Conservation (phyloP, 768 basidiomycete genomes). For the Russula foetens region DNA sequence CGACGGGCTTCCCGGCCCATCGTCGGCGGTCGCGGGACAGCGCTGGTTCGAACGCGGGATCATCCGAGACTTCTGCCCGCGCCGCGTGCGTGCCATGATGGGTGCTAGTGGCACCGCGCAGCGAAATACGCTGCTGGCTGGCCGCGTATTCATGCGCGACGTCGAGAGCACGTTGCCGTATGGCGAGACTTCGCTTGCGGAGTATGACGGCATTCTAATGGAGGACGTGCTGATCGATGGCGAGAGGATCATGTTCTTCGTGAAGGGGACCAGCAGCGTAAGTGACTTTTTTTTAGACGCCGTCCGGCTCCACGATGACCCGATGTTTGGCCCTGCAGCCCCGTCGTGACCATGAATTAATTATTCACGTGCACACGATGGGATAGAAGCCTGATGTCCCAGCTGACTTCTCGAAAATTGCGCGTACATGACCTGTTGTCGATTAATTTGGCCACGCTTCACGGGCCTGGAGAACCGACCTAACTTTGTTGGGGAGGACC, state of each 20-base stretch:
- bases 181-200: not conserved
- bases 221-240: not conserved
- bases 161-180: not conserved
- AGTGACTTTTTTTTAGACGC: not conserved
- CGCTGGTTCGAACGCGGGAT: not conserved
- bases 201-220: not conserved
- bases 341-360: not conserved
- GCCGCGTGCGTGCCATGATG: not conserved
- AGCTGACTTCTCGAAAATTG: too few species aligned
- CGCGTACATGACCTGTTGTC: too few species aligned
- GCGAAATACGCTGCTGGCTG: too few species aligned
- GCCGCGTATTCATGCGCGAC: not conserved
- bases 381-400: not conserved
- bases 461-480: not conserved
- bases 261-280: not conserved
- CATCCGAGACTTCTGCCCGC: conserved; percentile 1
- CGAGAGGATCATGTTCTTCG: not conserved
- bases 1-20: not conserved
- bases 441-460: not conserved
- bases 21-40: not conserved
- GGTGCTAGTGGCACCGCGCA: too few species aligned
- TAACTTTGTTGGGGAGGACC: not conserved
- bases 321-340: not conserved
- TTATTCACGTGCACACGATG: not conserved
- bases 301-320: not conserved